Percentiles rank a stretch among this genome's conserved stretches.
Conservation (phyloP, 2,329 filamentous ascomycete genomes). For the Diaporthe eres region DNA sequence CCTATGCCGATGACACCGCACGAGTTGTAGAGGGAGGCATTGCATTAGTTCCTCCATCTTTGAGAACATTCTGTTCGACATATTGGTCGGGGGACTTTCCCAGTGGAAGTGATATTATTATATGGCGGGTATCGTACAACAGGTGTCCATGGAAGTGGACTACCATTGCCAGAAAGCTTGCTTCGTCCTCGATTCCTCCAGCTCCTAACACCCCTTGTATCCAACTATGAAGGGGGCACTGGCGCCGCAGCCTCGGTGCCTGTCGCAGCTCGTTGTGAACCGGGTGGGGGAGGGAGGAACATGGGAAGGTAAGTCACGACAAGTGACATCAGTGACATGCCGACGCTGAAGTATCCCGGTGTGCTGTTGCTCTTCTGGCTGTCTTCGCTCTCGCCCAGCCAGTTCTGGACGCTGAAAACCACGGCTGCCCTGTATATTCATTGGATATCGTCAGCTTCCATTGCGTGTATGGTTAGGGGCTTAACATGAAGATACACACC, state of each 20-base stretch:
- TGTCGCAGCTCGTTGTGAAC: conserved; percentile 45
- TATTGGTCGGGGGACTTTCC: not conserved
- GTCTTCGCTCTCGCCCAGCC: conserved; percentile 82
- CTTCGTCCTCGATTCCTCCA: not conserved
- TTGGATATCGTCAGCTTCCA: conserved; percentile 4
- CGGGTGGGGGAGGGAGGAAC: conserved; percentile 51
- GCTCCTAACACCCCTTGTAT: too few species aligned
- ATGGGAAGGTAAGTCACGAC: conserved; percentile 54
- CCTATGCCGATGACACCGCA: conserved; percentile 52
- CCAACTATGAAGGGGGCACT: conserved; percentile 43
- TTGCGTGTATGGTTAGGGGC: not conserved
- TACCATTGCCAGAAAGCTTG: not conserved
- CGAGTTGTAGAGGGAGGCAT: not conserved
- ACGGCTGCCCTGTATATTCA: conserved; percentile 74
- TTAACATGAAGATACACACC: too few species aligned
- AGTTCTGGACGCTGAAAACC: conserved; percentile 81
- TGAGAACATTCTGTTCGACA: not conserved
- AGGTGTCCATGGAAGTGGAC: not conserved
- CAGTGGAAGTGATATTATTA: conserved; percentile 18
- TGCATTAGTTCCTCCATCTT: too few species aligned
- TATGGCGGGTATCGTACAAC: conserved; percentile 32
- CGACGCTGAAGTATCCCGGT: conserved; percentile 65
- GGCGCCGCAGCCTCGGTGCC: conserved; percentile 50
- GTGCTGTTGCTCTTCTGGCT: conserved; percentile 75
- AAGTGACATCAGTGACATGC: conserved; percentile 54